Conservation (phyloP, 23 red algal genomes). For the Gracilaria gracilis region DNA sequence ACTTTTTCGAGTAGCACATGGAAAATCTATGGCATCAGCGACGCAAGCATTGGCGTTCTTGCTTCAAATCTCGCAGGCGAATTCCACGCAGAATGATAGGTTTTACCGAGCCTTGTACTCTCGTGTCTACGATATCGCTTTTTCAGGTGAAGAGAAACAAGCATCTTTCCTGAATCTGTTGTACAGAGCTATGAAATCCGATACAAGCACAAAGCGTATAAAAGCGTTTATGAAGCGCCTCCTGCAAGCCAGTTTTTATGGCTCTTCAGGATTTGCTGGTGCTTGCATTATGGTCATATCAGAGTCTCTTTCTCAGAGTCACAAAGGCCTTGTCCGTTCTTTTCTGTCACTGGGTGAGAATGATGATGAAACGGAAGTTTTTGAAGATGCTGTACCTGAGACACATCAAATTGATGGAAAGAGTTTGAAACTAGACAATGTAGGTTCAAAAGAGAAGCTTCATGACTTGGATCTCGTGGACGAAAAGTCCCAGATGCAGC, state of each 20-base stretch:
- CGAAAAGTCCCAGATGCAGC: not conserved
- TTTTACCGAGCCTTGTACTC: conserved; percentile 87
- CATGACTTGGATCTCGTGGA: not conserved
- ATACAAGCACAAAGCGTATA: conserved; percentile 67
- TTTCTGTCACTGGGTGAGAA: conserved; percentile 48
- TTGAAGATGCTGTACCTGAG: conserved; percentile 45
- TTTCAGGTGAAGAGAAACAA: conserved; percentile 38
- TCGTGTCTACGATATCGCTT: conserved; percentile 40
- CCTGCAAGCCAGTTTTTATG: conserved; percentile 70
- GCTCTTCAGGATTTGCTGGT: conserved; percentile 65
- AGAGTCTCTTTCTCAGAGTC: conserved; percentile 40
- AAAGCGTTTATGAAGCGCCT: conserved; percentile 87
- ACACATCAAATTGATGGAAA: conserved; percentile 2
- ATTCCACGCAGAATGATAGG: conserved; percentile 57
- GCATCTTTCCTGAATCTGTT: conserved; percentile 78
- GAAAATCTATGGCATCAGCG: conserved; percentile 43
- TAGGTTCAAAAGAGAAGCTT: not conserved
- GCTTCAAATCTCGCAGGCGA: conserved; percentile 52
- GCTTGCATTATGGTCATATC: conserved; percentile 78
- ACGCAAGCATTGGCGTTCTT: conserved; percentile 83
- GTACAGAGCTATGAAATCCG: conserved; percentile 67
- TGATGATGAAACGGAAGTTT: conserved; percentile 56
- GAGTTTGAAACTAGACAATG: not conserved
- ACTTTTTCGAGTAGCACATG: conserved; percentile 78
- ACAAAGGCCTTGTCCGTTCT: conserved; percentile 44